Conservation (phyloP, 2,329 filamentous ascomycete species). For the Triangularia verruculosa region DNA sequence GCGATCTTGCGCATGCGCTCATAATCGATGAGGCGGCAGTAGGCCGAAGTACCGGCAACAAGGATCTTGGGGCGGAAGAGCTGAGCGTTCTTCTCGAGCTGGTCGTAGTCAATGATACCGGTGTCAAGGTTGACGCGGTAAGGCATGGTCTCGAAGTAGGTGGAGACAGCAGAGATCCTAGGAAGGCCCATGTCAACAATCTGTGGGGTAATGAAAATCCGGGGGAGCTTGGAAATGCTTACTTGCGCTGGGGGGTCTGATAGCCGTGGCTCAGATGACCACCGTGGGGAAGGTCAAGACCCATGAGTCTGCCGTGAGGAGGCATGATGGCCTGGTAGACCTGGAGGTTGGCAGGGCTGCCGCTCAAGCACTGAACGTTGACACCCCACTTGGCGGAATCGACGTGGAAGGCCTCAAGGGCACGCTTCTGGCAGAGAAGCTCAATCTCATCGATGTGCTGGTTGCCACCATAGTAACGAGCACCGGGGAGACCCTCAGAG, state of each 20-base stretch:
- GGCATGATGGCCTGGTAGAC: conserved; percentile 98
- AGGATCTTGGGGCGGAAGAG: conserved; percentile 96
- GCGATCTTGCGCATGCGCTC: conserved; percentile 93
- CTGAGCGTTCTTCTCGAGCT: conserved; percentile 81
- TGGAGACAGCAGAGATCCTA: conserved; percentile 92
- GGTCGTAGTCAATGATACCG: conserved; percentile 95
- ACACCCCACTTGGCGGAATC: conserved; percentile 93
- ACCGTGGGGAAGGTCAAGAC: conserved; percentile 89
- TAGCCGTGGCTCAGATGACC: conserved; percentile 96
- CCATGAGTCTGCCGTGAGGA: conserved; percentile 94
- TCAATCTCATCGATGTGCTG: conserved; percentile 98
- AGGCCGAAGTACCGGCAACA: conserved; percentile 93
- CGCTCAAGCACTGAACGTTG: conserved; percentile 92
- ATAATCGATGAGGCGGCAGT: conserved; percentile 98
- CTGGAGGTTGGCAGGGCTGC: conserved; percentile 94
- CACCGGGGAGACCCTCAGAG: conserved; percentile 96
- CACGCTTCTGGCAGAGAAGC: conserved; percentile 89
- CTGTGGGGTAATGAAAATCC: neutral
- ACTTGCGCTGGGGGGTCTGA: conserved; percentile 92
- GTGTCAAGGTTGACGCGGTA: conserved; percentile 89
- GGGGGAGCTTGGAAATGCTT: conserved; percentile 33
- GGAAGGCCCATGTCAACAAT: conserved; percentile 2
- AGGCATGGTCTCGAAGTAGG: conserved; percentile 98
- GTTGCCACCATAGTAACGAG: conserved; percentile 98
- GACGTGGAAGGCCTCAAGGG: conserved; percentile 85